phyloP scores from a whole-genome alignment of 2,329 filamentous ascomycete genomes.

The Fusarium musae region DNA sequence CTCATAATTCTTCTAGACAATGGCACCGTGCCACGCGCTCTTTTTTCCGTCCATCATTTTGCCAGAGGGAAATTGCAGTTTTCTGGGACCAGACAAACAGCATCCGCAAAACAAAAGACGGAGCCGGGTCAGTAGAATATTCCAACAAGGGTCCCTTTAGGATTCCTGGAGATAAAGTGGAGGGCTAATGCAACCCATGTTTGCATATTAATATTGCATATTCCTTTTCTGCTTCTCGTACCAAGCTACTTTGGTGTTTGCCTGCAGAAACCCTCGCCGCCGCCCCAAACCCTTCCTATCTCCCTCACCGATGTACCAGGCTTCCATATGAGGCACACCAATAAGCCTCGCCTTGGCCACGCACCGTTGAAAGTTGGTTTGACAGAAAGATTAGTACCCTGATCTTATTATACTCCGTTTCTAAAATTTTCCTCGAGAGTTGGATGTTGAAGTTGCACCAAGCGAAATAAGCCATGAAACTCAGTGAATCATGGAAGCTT shows the following conservation, averaged over 20 bases:
- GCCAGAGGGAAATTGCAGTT: not conserved
- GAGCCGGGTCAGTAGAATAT: slow-evolving; percentile 1
- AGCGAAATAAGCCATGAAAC: not conserved
- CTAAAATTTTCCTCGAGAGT: not conserved
- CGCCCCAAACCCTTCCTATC: slow-evolving; percentile 19
- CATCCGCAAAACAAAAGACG: not conserved
- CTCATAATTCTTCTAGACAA: slow-evolving; percentile 4
- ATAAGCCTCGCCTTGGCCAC: slow-evolving; percentile 4
- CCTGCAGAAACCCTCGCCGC: slow-evolving; percentile 31
- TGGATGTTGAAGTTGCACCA: not conserved
- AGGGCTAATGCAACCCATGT: slow-evolving; percentile 4
- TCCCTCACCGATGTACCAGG: slow-evolving; percentile 25
- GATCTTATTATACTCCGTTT: not conserved
- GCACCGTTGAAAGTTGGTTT: slow-evolving; percentile 4
- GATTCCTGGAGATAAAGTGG: slow-evolving; percentile 31
- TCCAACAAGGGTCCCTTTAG: slow-evolving; percentile 6
- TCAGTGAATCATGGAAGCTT: not conserved
- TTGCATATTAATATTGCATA: slow-evolving; percentile 18
- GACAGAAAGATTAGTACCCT: not conserved
- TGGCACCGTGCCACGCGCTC: not conserved
- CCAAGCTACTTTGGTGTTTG: slow-evolving; percentile 38
- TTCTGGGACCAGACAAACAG: not conserved
- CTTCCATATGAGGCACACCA: slow-evolving; percentile 10
- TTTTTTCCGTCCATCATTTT: not conserved
- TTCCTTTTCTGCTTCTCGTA: slow-evolving; percentile 15